Base-by-base conservation (phyloP, 345 rosid genomes). In the Dipteronia sinensis region DNA sequence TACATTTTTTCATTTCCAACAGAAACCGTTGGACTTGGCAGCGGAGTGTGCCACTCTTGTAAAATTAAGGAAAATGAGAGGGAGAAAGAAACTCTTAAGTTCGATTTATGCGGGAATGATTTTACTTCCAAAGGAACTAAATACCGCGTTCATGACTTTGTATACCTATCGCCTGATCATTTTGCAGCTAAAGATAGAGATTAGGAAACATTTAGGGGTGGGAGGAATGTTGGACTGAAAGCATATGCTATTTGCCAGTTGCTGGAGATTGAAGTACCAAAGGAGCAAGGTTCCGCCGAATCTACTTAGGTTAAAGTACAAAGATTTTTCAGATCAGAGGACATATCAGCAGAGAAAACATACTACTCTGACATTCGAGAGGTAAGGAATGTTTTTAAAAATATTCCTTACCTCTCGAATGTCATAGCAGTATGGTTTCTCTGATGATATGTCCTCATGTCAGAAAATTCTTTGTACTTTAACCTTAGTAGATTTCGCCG, bases 291-390 rank as follows among this genome's bases (percentile, higher is more conserved):
- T 71, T 49, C 65, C 22, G 64, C 80, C 56, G 79, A 75, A 25
- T 87, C 90, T 46, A 84, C 84, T 53, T 74, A 77, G 74, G 82
- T 91, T 47, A 80, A 85, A 76, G 84, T 85, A 22, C 79, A 89
- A 78, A 88, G 89, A 71, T 88, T 85, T 81, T 91, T 84, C 69
- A 85, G 93, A 31, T 79, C 90, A 91, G 93, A 88, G 76, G 96
- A 93, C 83, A 79, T 89, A 71, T 89, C 91, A 47, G 19, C 76
- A n/a, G 94, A 93, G 79, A 91, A 87, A 82, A 88, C 93, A 17
- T 91, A 91, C 82, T 70, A 76, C 69, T 87, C 89, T 65, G 88
- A 90, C 64, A 83, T 91, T 76, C 88, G 78, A 77, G 94, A 91
- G 80, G 97, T 91, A 82, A 16, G 55, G 42, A 44, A 12, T 46